phyloP scores from a whole-genome alignment of 495 filamentous ascomycete species.

The Rostrohypoxylon terebratum region DNA sequence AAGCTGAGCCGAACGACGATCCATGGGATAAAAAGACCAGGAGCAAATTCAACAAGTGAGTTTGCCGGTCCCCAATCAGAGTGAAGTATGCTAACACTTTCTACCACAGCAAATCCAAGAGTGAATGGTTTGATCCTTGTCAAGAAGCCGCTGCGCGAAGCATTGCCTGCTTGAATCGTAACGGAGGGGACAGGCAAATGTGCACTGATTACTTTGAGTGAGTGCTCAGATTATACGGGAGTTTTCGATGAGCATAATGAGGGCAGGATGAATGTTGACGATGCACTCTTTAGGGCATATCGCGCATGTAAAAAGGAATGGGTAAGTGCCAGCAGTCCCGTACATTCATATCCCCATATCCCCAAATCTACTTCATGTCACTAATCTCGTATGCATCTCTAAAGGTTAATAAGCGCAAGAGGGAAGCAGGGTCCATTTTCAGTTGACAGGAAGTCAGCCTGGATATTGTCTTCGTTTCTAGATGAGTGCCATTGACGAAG shows the following conservation, averaged over 20 bases:
- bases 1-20: slow-evolving; percentile 32
- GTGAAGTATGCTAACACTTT: slow-evolving; percentile 2
- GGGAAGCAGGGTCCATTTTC: slow-evolving; percentile 56
- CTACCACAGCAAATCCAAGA: slow-evolving; percentile 75
- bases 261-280: slow-evolving; percentile 38
- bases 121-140: slow-evolving; percentile 93
- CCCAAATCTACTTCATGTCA: slow-evolving; percentile 5
- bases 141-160: slow-evolving; percentile 91
- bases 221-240: slow-evolving; percentile 44
- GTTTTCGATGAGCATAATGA: not conserved
- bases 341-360: not conserved
- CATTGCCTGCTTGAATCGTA: slow-evolving; percentile 86
- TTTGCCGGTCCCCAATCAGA: not conserved
- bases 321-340: slow-evolving; percentile 65
- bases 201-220: slow-evolving; percentile 96
- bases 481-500: not conserved
- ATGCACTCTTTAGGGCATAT: slow-evolving; percentile 73
- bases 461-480: not conserved
- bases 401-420: slow-evolving; percentile 64
- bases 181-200: slow-evolving; percentile 84
- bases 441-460: not conserved
- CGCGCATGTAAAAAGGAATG: slow-evolving; percentile 94
- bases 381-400: slow-evolving; percentile 9
- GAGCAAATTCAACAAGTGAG: slow-evolving; percentile 59
- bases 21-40: slow-evolving; percentile 59